These are phyloP conservation scores for Tetratostichococcus sp. DNA, from an alignment of 139 green algal species.

Conservation along the genomic window DNA sequence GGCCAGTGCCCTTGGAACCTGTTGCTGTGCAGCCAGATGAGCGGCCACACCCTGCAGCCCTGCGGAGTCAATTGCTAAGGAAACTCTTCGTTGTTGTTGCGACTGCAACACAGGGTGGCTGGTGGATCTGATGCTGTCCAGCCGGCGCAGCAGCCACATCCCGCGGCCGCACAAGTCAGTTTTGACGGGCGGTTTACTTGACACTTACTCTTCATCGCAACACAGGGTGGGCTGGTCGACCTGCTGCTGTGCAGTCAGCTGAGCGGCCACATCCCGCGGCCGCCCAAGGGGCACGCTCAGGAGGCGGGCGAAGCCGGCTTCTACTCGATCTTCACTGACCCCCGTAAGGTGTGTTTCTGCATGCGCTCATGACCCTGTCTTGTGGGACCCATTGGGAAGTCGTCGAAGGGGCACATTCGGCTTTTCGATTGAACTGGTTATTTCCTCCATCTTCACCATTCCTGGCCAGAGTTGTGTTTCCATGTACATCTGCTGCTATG, in stretches of 20 bases:
- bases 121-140: conserved; percentile 47
- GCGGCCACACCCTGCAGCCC: too few relatives aligned
- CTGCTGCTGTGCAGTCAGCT: conserved; percentile 29
- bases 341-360: conserved; percentile 29
- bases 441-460: too few relatives aligned
- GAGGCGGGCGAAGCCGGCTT: neutral
- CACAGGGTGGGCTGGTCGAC: conserved; percentile 61
- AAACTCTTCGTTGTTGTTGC: too few relatives aligned
- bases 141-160: conserved; percentile 1
- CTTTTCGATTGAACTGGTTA: neutral
- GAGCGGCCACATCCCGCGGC: conserved; percentile 5
- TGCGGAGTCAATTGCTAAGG: too few relatives aligned
- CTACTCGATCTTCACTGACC: conserved; percentile 41
- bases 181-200: too few relatives aligned
- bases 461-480: too few relatives aligned
- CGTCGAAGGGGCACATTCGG: too few relatives aligned
- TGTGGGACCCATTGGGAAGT: too few relatives aligned
- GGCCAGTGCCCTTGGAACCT: too few relatives aligned
- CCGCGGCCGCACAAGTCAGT: neutral
- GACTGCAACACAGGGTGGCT: conserved; percentile 67
- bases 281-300: neutral
- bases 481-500: too few relatives aligned
- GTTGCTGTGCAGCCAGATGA: too few relatives aligned
- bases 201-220: neutral
- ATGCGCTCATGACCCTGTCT: neutral